phyloP scores from a whole-genome alignment of 495 filamentous ascomycete species.

The Terfezia claveryi region DNA sequence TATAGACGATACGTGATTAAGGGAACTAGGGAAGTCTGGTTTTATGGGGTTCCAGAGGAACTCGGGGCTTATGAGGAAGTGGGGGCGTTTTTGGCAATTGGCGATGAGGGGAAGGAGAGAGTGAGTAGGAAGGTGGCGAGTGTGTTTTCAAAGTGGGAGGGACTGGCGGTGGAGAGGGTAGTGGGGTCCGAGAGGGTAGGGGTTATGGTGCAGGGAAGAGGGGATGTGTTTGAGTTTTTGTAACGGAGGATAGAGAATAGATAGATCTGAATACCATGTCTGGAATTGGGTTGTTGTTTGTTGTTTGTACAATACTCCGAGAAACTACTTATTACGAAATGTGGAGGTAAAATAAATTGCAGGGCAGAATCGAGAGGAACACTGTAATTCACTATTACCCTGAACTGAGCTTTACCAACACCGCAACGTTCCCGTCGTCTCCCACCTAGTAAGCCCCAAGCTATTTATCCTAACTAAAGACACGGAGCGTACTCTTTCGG shows the following conservation, averaged over 20 bases:
- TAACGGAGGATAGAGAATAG: conserved; percentile 11
- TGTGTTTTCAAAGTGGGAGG: conserved; percentile 75
- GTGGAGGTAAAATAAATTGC: too few species aligned
- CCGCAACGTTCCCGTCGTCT: too few species aligned
- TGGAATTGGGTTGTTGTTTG: too few species aligned
- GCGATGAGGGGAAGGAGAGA: conserved; percentile 26
- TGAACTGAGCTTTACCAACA: too few species aligned
- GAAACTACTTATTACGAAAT: too few species aligned
- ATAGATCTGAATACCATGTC: too few species aligned
- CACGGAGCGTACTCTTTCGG: too few species aligned
- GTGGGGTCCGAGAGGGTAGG: conserved; percentile 54
- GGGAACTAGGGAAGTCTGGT: conserved; percentile 56
- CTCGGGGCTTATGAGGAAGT: conserved; percentile 74
- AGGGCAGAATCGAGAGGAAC: too few species aligned
- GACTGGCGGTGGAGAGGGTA: conserved; percentile 66
- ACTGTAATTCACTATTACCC: too few species aligned
- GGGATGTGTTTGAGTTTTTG: conserved; percentile 80
- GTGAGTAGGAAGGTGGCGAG: conserved; percentile 35
- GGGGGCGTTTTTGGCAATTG: conserved; percentile 35
- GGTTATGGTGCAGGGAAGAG: conserved; percentile 46
- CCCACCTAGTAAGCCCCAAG: too few species aligned
- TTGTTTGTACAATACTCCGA: too few species aligned
- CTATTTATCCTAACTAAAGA: too few species aligned
- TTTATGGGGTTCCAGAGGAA: conserved; percentile 82
- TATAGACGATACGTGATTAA: conserved; percentile 64